Base-by-base conservation (phyloP, 805 yeast species). In the Saccharomycopsis javanensis region DNA sequence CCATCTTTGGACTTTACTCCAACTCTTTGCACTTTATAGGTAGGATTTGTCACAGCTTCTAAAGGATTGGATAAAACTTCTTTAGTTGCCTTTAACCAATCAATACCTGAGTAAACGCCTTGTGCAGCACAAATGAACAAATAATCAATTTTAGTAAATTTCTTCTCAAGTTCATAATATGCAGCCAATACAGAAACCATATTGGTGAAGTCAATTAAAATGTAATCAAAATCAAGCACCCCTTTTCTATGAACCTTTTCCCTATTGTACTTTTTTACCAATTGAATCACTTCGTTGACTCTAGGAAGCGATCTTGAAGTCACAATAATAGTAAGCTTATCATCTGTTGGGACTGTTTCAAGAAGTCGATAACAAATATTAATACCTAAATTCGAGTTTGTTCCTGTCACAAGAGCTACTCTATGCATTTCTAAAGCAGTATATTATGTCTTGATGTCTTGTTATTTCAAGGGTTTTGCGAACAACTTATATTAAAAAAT, bases 221-320 rank as follows among this genome's bases (percentile, higher is more conserved):
- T 66, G 64, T 94, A 94, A 71, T 94, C 99, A 66, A 85, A 92
- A 66, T 88, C 95, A 5, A 90, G 76, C 30, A 76, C 72, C 0
- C 83, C 86, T 1, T 71, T 67, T 51, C 88, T 75, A n/a, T 71
- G 64, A 3, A 66, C 57, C 51, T 69, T 70, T 3, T 68, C 66
- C 3, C 69, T 76, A 38, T 68, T 66, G 67, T 75, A 77, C 6
- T 70, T 66, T 59, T 81, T 78, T 59, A 89, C 80, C 51, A 71
- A 69, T 27, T 74, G 75, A 53, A 92, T 87, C 23, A 84, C 84
- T 61, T 86, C 89, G 57, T 83, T 83, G 4, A 84, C 97, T 57
- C 89, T 81, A 6, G 96, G 90, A 51, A 92, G 75, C 0, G 96
- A 88, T 63, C 99, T 76, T 4, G 97, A 87, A 0, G 98, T 91